Evolutionary conservation across 495 filamentous ascomycete species (phyloP).

Genomic region (Penicillium canescens): DNA sequence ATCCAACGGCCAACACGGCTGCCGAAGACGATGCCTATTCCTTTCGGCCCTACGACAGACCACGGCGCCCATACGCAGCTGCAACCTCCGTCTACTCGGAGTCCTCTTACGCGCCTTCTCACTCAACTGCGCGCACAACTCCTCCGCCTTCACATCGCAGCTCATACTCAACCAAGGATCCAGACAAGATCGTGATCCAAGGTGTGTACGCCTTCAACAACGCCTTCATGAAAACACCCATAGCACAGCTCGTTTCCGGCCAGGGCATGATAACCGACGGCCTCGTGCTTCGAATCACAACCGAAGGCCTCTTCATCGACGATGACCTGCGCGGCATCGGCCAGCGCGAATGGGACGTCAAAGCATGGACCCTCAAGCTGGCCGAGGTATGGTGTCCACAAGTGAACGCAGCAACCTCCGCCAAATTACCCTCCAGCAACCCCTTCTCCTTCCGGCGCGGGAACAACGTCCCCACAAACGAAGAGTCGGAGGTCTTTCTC

Average conservation of each 20-base stretch:
- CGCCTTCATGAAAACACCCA: conserved; percentile 74
- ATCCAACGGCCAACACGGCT: conserved; percentile 64
- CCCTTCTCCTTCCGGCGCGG: conserved; percentile 36
- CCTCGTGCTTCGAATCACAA: conserved; percentile 78
- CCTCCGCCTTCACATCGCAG: conserved; percentile 77
- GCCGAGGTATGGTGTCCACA: conserved; percentile 86
- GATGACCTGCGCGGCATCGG: conserved; percentile 85
- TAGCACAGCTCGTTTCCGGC: conserved; percentile 77
- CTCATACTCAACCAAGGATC: conserved; percentile 81
- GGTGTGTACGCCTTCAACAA: conserved; percentile 91
- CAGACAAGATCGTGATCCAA: conserved; percentile 90
- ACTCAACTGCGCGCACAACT: conserved; percentile 80
- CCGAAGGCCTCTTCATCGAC: conserved; percentile 93
- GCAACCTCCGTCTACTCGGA: conserved; percentile 75
- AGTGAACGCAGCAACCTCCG: conserved; percentile 24
- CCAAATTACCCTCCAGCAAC: conserved; percentile 27
- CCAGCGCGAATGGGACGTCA: conserved; percentile 96
- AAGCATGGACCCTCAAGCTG: conserved; percentile 92
- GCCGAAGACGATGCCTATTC: conserved; percentile 69
- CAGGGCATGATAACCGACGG: conserved; percentile 80
- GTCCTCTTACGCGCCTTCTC: conserved; percentile 79
- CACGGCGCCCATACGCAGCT: conserved; percentile 53
- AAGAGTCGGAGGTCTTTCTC: conserved; percentile 65
- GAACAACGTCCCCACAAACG: conserved; percentile 53
- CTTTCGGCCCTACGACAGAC: conserved; percentile 80